phyloP scores from a whole-genome alignment of 2,329 filamentous ascomycete genomes.

The Colletotrichum shisoi region DNA sequence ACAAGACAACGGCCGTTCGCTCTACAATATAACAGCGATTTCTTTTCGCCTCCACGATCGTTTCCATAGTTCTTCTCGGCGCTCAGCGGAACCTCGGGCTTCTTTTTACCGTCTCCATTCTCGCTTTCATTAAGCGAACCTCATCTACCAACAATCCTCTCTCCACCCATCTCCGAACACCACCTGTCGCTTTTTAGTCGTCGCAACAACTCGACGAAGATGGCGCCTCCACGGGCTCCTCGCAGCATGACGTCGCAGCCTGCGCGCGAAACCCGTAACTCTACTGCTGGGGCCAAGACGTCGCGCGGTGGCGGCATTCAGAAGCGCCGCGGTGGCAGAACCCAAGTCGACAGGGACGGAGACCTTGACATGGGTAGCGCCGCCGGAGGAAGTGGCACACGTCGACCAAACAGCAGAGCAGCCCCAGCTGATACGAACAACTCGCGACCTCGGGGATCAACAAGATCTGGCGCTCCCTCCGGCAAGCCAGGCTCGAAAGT shows the following conservation, averaged over 20 bases:
- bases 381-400: slow-evolving; percentile 40
- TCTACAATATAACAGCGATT: slow-evolving; percentile 5
- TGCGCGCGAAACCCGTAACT: slow-evolving; percentile 47
- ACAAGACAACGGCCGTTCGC: slow-evolving; percentile 17
- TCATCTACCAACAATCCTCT: neutral
- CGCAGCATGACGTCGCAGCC: slow-evolving; percentile 40
- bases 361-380: slow-evolving; percentile 66
- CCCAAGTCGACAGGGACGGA: slow-evolving; percentile 62
- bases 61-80: neutral
- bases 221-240: slow-evolving; percentile 41
- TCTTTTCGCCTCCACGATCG: neutral
- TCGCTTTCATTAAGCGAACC: neutral
- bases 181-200: neutral
- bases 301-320: slow-evolving; percentile 58
- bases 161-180: neutral
- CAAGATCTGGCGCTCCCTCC: slow-evolving; percentile 42
- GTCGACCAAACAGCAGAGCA: slow-evolving; percentile 48
- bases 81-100: neutral
- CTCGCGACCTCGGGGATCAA: slow-evolving; percentile 46
- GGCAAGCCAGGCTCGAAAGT: slow-evolving; percentile 38
- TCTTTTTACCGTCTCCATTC: neutral
- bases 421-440: slow-evolving; percentile 43
- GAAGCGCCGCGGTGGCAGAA: slow-evolving; percentile 55
- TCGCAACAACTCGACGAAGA: slow-evolving; percentile 13
- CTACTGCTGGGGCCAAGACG: slow-evolving; percentile 45